Percentiles rank a stretch among this genome's conserved stretches.
Conservation (phyloP, 2,329 filamentous ascomycete species). For the Alternaria consortialis region DNA sequence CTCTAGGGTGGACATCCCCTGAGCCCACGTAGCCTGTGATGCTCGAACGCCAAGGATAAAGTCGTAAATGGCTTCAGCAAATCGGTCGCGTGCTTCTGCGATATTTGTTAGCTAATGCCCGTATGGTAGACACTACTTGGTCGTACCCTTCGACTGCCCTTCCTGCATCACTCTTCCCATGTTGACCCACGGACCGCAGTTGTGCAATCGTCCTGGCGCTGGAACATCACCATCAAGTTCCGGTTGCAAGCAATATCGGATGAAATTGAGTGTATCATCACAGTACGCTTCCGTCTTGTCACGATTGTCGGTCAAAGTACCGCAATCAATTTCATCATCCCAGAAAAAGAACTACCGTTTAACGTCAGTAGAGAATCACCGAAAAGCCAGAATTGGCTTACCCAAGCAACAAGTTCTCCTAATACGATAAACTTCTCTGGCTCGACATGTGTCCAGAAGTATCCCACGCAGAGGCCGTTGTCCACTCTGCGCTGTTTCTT, state of each 20-base stretch:
- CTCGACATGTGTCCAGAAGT: slow-evolving; percentile 15
- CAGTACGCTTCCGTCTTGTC: slow-evolving; percentile 21
- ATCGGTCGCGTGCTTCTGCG: slow-evolving; percentile 17
- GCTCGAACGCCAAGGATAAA: slow-evolving; percentile 13
- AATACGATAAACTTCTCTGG: slow-evolving; percentile 9
- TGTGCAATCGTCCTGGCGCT: slow-evolving; percentile 17
- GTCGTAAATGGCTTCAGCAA: slow-evolving; percentile 18
- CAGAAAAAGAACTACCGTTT: slow-evolving; percentile 17
- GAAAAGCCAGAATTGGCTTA: neutral
- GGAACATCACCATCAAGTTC: slow-evolving; percentile 13
- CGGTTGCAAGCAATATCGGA: slow-evolving; percentile 16
- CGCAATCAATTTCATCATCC: slow-evolving; percentile 23
- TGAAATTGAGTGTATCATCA: slow-evolving; percentile 16
- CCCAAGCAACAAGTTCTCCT: slow-evolving; percentile 17
- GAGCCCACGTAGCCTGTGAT: slow-evolving; percentile 17
- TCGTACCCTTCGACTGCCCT: slow-evolving; percentile 16
- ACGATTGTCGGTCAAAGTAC: slow-evolving; percentile 15
- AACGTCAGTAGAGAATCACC: neutral
- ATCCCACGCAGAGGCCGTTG: slow-evolving; percentile 12
- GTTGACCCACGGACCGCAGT: slow-evolving; percentile 17
- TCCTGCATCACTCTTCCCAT: slow-evolving; percentile 19
- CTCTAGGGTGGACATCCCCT: slow-evolving; percentile 13
- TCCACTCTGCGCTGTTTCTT: slow-evolving; percentile 16
- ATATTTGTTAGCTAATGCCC: neutral
- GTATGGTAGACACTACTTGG: too few species aligned